These are phyloP conservation scores for Tothia fuscella DNA, from an alignment of 2,329 filamentous ascomycete genomes.

Conservation along the genomic window DNA sequence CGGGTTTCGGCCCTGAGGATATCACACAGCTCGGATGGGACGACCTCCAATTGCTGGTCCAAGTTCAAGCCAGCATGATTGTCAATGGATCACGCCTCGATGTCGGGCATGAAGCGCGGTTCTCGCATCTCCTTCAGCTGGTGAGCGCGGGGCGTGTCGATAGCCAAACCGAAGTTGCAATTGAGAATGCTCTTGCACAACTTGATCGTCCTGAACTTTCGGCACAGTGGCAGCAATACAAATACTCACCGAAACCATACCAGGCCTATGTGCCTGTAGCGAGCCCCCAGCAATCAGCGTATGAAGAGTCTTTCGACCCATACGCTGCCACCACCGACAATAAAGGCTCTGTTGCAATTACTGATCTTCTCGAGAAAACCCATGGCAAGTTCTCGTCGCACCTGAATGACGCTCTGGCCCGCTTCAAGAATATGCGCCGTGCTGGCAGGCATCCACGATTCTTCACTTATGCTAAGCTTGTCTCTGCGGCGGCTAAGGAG, in stretches of 20 bases:
- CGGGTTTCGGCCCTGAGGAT: constrained; percentile 46
- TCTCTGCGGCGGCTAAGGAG: constrained; percentile 76
- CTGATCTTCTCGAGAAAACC: constrained; percentile 74
- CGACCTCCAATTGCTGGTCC: constrained; percentile 47
- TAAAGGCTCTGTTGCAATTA: constrained; percentile 82
- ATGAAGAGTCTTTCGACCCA: constrained; percentile 79
- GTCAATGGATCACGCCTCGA: constrained; percentile 37
- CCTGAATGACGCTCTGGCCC: constrained; percentile 67
- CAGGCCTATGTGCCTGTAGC: constrained; percentile 34
- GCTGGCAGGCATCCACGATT: constrained; percentile 85
- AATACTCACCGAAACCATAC: constrained; percentile 34
- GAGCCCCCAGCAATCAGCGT: constrained; percentile 43
- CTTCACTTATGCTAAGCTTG: constrained; percentile 93
- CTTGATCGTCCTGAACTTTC: constrained; percentile 37
- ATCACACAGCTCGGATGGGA: constrained; percentile 42
- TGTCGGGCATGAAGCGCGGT: constrained; percentile 46
- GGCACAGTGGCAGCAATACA: constrained; percentile 47
- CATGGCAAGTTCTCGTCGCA: constrained; percentile 61
- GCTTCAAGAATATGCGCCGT: constrained; percentile 87
- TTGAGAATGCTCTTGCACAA: constrained; percentile 46
- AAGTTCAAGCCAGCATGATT: constrained; percentile 44
- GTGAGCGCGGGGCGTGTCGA: constrained; percentile 42
- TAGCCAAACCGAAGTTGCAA: constrained; percentile 41
- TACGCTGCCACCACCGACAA: constrained; percentile 86
- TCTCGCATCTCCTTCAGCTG: constrained; percentile 49